phyloP scores from a whole-genome alignment of 2,329 filamentous ascomycete genomes.

The Penicillium capsulatum region DNA sequence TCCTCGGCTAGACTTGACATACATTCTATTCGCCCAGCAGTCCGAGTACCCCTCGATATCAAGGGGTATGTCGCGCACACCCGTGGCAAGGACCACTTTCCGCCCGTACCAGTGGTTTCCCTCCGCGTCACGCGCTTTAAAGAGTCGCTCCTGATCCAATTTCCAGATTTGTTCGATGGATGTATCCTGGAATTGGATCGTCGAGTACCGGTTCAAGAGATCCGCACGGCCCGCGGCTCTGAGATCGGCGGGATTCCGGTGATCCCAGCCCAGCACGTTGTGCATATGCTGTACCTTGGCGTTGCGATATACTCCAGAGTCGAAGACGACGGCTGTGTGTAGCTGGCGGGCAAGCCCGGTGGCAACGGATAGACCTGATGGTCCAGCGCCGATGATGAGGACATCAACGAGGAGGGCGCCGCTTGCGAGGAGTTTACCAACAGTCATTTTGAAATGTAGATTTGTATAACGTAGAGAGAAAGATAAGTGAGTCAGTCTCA shows the following conservation, averaged over 20 bases:
- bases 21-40: constrained; percentile 54
- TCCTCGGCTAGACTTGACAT: constrained; percentile 11
- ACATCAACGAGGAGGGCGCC: constrained; percentile 51
- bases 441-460: too few relatives aligned
- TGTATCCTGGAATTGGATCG: constrained; percentile 24
- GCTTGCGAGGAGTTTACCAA: too few relatives aligned
- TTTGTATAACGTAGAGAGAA: too few relatives aligned
- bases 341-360: constrained; percentile 39
- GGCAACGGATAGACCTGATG: constrained; percentile 40
- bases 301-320: constrained; percentile 45
- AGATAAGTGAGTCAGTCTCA: too few relatives aligned
- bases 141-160: too few relatives aligned
- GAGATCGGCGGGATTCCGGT: constrained; percentile 31
- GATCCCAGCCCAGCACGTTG: constrained; percentile 40
- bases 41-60: constrained; percentile 53
- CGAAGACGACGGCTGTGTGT: constrained; percentile 44
- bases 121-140: constrained; percentile 41
- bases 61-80: constrained; percentile 49
- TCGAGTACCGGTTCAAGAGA: constrained; percentile 36
- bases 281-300: constrained; percentile 45
- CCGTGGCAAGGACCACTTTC: constrained; percentile 55
- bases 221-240: constrained; percentile 33
- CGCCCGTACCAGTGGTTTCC: constrained; percentile 47
- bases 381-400: constrained; percentile 45
- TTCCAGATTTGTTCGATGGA: constrained; percentile 15